These are phyloP conservation scores for Pseudopyricularia javanii DNA, from an alignment of 2,329 filamentous ascomycete species.

Conservation along the genomic window DNA sequence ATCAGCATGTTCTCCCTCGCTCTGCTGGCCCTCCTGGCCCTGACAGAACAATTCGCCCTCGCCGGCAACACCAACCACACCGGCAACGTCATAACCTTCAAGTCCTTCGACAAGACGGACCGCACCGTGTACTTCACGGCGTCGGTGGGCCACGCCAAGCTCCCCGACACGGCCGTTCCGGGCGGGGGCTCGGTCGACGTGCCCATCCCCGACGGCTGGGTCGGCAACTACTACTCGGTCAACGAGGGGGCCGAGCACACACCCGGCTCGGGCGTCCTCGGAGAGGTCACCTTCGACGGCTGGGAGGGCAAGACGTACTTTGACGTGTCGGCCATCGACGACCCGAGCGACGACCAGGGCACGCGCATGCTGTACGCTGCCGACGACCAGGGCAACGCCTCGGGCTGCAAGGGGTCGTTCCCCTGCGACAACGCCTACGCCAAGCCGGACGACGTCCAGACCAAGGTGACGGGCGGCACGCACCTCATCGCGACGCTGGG, in stretches of 20 bases:
- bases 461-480: conserved; percentile 19
- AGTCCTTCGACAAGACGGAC: conserved; percentile 39
- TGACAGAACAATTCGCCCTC: not conserved
- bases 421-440: conserved; percentile 28
- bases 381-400: conserved; percentile 14
- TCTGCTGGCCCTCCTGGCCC: not conserved
- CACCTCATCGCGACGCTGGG: conserved; percentile 20
- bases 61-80: too few relatives aligned
- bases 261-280: conserved; percentile 20
- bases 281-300: conserved; percentile 21
- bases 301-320: conserved; percentile 24
- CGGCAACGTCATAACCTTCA: conserved; percentile 40
- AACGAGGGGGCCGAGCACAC: conserved; percentile 15
- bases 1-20: too few relatives aligned
- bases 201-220: conserved; percentile 14
- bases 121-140: conserved; percentile 40
- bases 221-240: conserved; percentile 22
- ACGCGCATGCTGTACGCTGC: conserved; percentile 26
- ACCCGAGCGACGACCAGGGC: conserved; percentile 23
- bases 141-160: conserved; percentile 20
- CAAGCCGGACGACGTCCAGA: conserved; percentile 24
- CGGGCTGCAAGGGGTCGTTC: conserved; percentile 24
- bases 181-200: conserved; percentile 25
- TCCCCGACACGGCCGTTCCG: conserved; percentile 26
- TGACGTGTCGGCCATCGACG: conserved; percentile 32